A percentile compares a stretch with the other conserved stretches of the same genome.
phyloP scores from a whole-genome alignment of 2,329 filamentous ascomycete genomes.

The Fusarium udum region DNA sequence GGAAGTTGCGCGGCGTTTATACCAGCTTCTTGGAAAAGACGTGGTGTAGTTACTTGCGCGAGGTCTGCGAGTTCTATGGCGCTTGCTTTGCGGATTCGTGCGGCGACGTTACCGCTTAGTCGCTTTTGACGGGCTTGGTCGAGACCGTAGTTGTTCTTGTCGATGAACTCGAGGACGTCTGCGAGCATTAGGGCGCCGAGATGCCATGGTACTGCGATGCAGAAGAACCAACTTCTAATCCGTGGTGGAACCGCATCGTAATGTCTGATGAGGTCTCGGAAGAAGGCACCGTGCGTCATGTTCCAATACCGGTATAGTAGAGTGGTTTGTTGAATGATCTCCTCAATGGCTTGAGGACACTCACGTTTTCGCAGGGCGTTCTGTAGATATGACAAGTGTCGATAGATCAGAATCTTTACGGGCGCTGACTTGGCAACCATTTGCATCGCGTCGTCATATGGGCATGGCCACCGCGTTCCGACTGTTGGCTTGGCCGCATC shows the following conservation, averaged over 20 bases:
- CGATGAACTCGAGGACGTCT: not conserved
- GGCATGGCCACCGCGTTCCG: not conserved
- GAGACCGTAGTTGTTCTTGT: not conserved
- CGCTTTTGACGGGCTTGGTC: not conserved
- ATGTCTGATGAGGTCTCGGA: not conserved
- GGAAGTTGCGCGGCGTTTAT: not conserved
- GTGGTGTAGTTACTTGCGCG: not conserved
- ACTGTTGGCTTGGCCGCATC: not conserved
- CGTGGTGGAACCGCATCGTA: not conserved
- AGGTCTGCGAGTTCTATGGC: not conserved
- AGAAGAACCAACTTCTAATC: not conserved
- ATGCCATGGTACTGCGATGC: not conserved
- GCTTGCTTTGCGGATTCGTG: not conserved
- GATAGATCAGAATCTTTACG: not conserved
- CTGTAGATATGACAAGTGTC: not conserved
- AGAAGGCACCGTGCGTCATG: not conserved
- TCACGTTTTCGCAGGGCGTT: not conserved
- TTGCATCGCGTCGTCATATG: not conserved
- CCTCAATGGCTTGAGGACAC: not conserved
- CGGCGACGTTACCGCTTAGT: not conserved
- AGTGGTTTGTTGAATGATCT: not conserved
- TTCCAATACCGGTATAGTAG: not conserved
- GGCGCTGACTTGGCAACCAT: not conserved
- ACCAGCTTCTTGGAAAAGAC: not conserved
- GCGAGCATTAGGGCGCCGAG: not conserved